Evolutionary conservation across 2,329 filamentous ascomycete species (phyloP).

Genomic region (Aspergillus sp.): DNA sequence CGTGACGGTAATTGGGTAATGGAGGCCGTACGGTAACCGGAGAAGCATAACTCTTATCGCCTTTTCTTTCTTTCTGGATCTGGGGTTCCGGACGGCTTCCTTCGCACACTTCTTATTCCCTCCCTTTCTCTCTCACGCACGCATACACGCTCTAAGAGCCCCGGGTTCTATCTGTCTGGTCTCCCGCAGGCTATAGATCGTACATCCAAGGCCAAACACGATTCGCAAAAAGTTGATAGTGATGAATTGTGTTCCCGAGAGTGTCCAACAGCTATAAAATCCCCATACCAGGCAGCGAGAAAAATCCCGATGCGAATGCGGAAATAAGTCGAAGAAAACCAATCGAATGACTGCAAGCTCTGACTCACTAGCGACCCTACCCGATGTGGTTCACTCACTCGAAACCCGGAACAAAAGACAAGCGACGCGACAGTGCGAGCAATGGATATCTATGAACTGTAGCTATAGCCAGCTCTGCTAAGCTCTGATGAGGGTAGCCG

Average conservation of each 20-base stretch:
- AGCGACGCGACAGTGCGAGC: too few species aligned
- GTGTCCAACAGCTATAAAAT: too few species aligned
- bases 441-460: too few species aligned
- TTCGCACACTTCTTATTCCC: too few species aligned
- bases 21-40: slow-evolving; percentile 51
- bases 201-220: neutral
- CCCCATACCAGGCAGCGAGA: neutral
- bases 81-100: neutral
- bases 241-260: too few species aligned
- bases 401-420: too few species aligned
- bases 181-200: neutral
- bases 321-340: neutral
- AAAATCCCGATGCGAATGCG: neutral
- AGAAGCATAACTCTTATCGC: slow-evolving; percentile 32
- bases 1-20: slow-evolving; percentile 89
- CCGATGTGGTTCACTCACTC: too few species aligned
- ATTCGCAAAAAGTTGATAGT: too few species aligned
- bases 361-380: too few species aligned
- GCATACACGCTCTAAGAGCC: too few species aligned
- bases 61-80: slow-evolving; percentile 9
- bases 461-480: too few species aligned
- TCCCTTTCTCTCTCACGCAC: neutral
- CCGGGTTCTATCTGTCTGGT: neutral
- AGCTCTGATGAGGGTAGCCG: too few species aligned
- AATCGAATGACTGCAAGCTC: neutral